Evolutionary conservation across 2,329 filamentous ascomycete species (phyloP).

Genomic region (Colletotrichum sp.): DNA sequence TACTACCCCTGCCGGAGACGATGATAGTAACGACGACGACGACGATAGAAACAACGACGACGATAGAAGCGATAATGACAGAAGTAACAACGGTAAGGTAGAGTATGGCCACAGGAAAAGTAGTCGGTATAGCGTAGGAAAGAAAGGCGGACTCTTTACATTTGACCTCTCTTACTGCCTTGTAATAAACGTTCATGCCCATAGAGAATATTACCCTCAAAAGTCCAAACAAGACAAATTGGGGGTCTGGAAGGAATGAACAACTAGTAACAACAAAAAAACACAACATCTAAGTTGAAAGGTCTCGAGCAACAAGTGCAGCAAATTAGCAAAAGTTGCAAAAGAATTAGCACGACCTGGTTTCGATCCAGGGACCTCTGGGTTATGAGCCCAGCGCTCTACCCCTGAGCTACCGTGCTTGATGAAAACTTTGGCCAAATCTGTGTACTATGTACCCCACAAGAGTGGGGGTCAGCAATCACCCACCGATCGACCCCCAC

Average conservation of each 20-base stretch:
- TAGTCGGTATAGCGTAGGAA: too few relatives aligned
- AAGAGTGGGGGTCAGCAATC: fast-evolving
- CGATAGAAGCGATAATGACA: too few relatives aligned
- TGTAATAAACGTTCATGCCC: too few relatives aligned
- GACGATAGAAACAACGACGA: too few relatives aligned
- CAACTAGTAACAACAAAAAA: neutral
- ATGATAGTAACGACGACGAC: too few relatives aligned
- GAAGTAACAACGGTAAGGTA: too few relatives aligned
- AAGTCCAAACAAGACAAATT: fast-evolving
- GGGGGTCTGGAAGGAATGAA: neutral
- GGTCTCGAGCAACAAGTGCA: neutral
- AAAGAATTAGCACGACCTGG: constrained; percentile 8
- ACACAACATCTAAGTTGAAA: neutral
- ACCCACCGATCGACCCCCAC: neutral
- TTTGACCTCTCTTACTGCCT: too few relatives aligned
- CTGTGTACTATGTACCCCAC: neutral
- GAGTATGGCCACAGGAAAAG: too few relatives aligned
- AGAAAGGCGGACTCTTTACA: too few relatives aligned
- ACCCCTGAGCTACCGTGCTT: constrained; percentile 21
- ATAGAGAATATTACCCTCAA: too few relatives aligned
- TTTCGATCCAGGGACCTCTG: constrained; percentile 22
- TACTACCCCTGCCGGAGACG: too few relatives aligned
- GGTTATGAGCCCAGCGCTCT: constrained; percentile 23
- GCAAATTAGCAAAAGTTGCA: neutral
- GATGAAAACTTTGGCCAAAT: neutral